Evolutionary conservation across 2,329 filamentous ascomycete species (phyloP).

Genomic region (Ophiostoma ulmi): DNA sequence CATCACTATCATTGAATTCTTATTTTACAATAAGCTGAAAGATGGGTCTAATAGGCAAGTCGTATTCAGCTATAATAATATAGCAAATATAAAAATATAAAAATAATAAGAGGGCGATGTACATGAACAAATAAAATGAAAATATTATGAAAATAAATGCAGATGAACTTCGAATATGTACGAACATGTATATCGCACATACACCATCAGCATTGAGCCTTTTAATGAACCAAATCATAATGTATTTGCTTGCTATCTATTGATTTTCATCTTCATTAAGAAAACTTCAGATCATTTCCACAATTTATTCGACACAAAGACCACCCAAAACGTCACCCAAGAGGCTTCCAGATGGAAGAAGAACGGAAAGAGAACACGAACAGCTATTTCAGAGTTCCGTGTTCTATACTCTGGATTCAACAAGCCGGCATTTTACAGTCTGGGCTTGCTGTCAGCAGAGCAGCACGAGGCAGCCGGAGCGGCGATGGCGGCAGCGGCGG

Average conservation of each 20-base stretch:
- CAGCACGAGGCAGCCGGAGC: neutral
- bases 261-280: neutral
- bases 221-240: neutral
- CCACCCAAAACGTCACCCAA: slow-evolving; percentile 7
- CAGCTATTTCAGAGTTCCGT: neutral
- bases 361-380: neutral
- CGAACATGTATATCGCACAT: no score
- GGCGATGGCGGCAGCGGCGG: neutral
- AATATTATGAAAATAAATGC: no score
- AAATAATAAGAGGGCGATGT: no score
- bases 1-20: no score
- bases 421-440: slow-evolving; percentile 19
- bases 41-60: no score
- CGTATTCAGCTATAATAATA: no score
- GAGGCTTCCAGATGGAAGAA: slow-evolving; percentile 20
- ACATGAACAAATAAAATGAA: no score
- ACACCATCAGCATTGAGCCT: no score
- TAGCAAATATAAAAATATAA: no score
- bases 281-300: neutral
- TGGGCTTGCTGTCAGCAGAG: slow-evolving; percentile 21
- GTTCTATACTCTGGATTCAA: neutral
- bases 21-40: no score
- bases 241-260: slow-evolving; percentile 1
- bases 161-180: no score
- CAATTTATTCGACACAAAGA: neutral